phyloP scores from a whole-genome alignment of 768 basidiomycete species.

The Cubamyces sp. region DNA sequence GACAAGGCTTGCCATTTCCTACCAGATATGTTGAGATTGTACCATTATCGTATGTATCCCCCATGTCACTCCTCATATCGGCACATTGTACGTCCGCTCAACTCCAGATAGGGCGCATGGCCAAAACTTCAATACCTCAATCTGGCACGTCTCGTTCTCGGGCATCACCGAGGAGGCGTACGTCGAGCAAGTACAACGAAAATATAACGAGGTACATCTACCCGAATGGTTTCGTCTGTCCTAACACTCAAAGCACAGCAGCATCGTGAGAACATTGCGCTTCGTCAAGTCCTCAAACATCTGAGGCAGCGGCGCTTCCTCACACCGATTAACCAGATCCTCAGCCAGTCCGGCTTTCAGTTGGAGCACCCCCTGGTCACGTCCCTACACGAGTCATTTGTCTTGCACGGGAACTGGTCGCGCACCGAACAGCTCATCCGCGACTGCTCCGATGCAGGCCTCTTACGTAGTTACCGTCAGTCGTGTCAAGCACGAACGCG shows the following conservation, averaged over 20 bases:
- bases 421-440: constrained; percentile 58
- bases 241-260: constrained; percentile 32
- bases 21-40: constrained; percentile 75
- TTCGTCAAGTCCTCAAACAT: constrained; percentile 75
- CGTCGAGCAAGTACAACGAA: constrained; percentile 55
- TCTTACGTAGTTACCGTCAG: constrained; percentile 65
- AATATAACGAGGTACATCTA: constrained; percentile 64
- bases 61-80: neutral
- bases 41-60: constrained; percentile 64
- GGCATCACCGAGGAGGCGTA: constrained; percentile 60
- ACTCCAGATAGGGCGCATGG: constrained; percentile 60
- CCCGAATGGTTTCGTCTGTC: neutral
- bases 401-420: constrained; percentile 68
- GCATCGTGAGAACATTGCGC: constrained; percentile 67
- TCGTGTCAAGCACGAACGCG: constrained; percentile 59
- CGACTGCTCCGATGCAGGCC: constrained; percentile 52
- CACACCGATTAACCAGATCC: constrained; percentile 62
- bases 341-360: constrained; percentile 55
- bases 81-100: neutral
- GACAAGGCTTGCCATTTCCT: constrained; percentile 59
- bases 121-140: constrained; percentile 75
- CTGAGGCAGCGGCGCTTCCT: constrained; percentile 76
- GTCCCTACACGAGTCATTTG: constrained; percentile 61
- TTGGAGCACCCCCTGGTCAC: constrained; percentile 76
- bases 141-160: constrained; percentile 71